Base-by-base conservation (phyloP, 2,329 filamentous ascomycete species). In the Pezizomycotina sp. region DNA sequence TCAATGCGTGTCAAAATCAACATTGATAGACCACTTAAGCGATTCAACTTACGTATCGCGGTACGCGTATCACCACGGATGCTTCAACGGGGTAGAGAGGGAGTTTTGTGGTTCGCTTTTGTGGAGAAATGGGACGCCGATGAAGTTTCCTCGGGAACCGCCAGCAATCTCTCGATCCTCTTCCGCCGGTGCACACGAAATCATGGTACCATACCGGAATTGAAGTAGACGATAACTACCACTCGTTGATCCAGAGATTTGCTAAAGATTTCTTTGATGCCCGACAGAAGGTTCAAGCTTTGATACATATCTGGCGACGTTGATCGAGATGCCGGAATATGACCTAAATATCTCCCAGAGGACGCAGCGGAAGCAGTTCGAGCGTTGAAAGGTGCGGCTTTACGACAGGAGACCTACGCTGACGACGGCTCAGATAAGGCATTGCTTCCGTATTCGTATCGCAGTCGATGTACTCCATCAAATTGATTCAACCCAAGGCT, bases 121-220 rank as follows among this genome's bases (percentile, higher is more conserved):
- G 27, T 31, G 2, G 37, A 40, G 15, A 10, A 7, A 9, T 28
- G 33, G 28, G 33, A 38, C 16, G 27, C 25, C 2, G 33, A 27
- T 10, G 32, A 41, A 6, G 8, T 22, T 12, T 15, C 14, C 3
- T 21, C 6, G 9, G 6, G 5, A 18, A 22, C n/a, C 14, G n/a
- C 6, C 8, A 12, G 4, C n/a, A 14, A 14, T 5, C 6, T 6
- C 19, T 34, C 14, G 6, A 34, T n/a, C 8, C 3, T n/a, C n/a
- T n/a, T 3, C 34, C 34, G 8, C 42, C 42, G 0, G 10, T 34
- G 1, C 35, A 40, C 20, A 45, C 34, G 4, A 47, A 47, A 18
- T 39, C n/a, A 10, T 48, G 46, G 46, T 46, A 27, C 25, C 40
- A 48, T 27, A 47, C 43, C 3, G 46, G 46, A n/a, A 1, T 16